Percentiles rank a stretch among this genome's conserved stretches.
phyloP scores from a whole-genome alignment of 1,284 basidiomycete genomes.

The Neolentinus lepideus region DNA sequence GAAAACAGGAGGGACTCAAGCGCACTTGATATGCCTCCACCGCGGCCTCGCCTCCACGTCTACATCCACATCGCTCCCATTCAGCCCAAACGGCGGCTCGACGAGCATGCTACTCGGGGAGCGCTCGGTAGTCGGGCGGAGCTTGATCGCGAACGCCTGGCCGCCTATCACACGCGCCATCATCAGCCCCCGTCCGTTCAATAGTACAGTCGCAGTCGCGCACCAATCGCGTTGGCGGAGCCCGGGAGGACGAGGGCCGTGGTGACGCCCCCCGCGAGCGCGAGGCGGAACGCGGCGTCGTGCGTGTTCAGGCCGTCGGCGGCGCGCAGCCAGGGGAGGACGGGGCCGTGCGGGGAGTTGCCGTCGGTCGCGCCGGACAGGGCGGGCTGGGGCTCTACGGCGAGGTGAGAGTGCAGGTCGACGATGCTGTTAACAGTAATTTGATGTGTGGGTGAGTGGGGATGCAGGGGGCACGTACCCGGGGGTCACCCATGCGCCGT shows the following conservation, averaged over 20 bases:
- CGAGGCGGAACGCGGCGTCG: conserved; percentile 32
- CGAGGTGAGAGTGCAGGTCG: conserved; percentile 79
- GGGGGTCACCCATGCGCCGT: conserved; percentile 45
- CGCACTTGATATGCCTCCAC: conserved; percentile 61
- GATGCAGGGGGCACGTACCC: conserved; percentile 20
- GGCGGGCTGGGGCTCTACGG: conserved; percentile 55
- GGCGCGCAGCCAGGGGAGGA: conserved; percentile 46
- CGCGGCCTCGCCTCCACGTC: conserved; percentile 22
- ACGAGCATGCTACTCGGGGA: conserved; percentile 57
- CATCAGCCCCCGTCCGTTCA: not conserved
- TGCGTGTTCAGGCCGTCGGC: conserved; percentile 44
- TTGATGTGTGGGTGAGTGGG: not conserved
- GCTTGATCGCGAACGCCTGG: conserved; percentile 65
- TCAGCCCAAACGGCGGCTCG: conserved; percentile 48
- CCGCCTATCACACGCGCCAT: conserved; percentile 38
- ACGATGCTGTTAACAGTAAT: conserved; percentile 36
- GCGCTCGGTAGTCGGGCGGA: conserved; percentile 48
- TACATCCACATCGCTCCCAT: conserved; percentile 23
- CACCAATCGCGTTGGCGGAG: conserved; percentile 56
- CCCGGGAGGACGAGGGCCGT: conserved; percentile 39
- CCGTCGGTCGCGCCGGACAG: conserved; percentile 39
- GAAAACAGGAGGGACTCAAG: not conserved
- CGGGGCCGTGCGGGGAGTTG: conserved; percentile 50
- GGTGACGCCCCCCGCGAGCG: conserved; percentile 42
- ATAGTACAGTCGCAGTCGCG: not conserved